Evolutionary conservation across 164 flowering plant genomes (phyloP), one percentile per base, ranked within the genome.

Genomic region (Akebia trifoliata): DNA sequence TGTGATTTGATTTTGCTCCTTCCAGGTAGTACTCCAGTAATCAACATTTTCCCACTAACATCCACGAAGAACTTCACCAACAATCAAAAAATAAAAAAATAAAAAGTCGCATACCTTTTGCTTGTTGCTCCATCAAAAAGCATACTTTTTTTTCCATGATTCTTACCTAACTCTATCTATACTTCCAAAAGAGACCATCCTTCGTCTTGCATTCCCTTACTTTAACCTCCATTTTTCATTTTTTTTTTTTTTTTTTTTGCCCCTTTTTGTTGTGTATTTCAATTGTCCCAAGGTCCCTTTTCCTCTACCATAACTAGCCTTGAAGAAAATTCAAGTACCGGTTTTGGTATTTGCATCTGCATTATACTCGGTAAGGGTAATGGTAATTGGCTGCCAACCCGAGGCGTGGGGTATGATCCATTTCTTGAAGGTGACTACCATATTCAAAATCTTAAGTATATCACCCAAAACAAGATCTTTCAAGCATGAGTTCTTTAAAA

Each of bases 331-430:
- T 78, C 66, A 73, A 63, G 72, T 32, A 68, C 60, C 47, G 56
- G 75, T 20, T 61, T 24, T 64, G 62, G 61, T 38, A 54, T 60
- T 71, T 54, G 32, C 50, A 57, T 68, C 74, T 22, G 64, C 29
- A 39, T 52, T 53, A 58, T 37, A n/a, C 64, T 80, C 86, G 8
- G 62, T 37, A 56, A 82, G 60, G 56, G 67, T 71, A 69, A 92
- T 66, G 36, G 39, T 66, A 70, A 92, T 37, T 45, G 98, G 96
- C 57, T 83, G 82, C 96, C 96, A 92, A 67, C 96, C 96, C 10
- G 81, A 74, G 18, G 72, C 78, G 71, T 76, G 80, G 59, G 65
- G 73, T 36, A 60, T 36, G 37, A 92, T 80, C 98, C 98, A 92
- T 68, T 68, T 80, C 65, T 81, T 89, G 56, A 54, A 3, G 24